These are phyloP conservation scores for Psilocybe sp. DNA, from an alignment of 768 basidiomycete genomes.

Conservation along the genomic window DNA sequence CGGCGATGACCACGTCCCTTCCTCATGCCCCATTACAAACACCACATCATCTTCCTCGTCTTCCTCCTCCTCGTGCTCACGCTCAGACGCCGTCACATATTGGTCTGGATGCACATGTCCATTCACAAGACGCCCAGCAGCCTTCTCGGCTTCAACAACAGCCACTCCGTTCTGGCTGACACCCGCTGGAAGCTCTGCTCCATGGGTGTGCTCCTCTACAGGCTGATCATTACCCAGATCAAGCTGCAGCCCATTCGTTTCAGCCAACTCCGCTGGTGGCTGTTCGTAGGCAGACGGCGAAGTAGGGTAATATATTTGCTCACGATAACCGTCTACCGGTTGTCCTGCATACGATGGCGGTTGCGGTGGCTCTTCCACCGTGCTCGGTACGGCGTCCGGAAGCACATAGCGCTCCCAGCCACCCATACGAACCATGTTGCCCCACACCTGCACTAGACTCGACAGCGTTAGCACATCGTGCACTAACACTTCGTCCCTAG, in stretches of 20 bases:
- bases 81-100: neutral
- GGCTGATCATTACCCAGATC: no score
- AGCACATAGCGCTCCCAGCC: slow-evolving; percentile 63
- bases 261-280: no score
- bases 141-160: neutral
- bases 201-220: no score
- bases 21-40: slow-evolving; percentile 8
- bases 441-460: slow-evolving; percentile 63
- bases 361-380: slow-evolving; percentile 28
- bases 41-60: slow-evolving; percentile 8
- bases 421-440: slow-evolving; percentile 66
- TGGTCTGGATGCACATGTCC: neutral
- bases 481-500: slow-evolving; percentile 57
- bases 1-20: slow-evolving; percentile 1
- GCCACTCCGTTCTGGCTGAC: no score
- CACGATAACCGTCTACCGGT: slow-evolving; percentile 5
- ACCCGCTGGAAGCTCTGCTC: no score
- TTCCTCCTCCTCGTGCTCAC: slow-evolving; percentile 4
- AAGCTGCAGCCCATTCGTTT: no score
- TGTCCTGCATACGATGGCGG: slow-evolving; percentile 5
- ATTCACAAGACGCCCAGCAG: neutral
- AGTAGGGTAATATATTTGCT: neutral
- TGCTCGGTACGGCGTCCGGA: slow-evolving; percentile 57
- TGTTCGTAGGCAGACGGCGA: neutral
- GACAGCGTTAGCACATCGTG: slow-evolving; percentile 69